phyloP scores from a whole-genome alignment of 2,329 filamentous ascomycete genomes.

The Leptoxyphium fumago region DNA sequence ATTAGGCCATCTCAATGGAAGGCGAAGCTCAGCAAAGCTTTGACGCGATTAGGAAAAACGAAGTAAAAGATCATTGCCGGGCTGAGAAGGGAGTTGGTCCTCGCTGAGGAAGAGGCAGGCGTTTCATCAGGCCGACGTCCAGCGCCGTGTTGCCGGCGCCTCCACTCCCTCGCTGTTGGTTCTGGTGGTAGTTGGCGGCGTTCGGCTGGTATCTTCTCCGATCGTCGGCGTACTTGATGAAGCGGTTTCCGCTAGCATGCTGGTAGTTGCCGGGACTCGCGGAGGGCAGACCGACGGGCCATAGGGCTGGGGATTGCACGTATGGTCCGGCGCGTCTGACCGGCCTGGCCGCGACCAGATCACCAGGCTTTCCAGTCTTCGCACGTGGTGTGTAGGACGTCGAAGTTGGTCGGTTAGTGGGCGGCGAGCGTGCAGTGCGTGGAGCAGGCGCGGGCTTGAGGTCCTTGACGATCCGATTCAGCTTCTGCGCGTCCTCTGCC shows the following conservation, averaged over 20 bases:
- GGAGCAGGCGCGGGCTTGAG: constrained; percentile 7
- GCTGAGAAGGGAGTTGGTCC: too few species aligned
- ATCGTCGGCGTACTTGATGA: constrained; percentile 4
- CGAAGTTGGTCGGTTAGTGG: neutral
- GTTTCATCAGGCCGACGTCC: constrained; percentile 4
- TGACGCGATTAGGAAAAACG: too few species aligned
- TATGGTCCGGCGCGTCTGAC: neutral
- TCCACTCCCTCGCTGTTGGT: neutral
- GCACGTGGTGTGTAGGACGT: neutral
- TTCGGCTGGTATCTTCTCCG: constrained; percentile 2
- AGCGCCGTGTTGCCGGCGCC: constrained; percentile 4
- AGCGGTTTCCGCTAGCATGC: neutral
- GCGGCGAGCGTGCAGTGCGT: neutral
- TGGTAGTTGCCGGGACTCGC: neutral
- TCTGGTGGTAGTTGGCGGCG: neutral
- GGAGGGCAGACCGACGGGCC: constrained; percentile 1
- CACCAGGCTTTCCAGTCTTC: neutral
- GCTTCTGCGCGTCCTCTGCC: constrained; percentile 54
- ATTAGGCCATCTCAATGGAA: too few species aligned
- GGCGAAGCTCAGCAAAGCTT: too few species aligned
- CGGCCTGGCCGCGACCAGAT: constrained; percentile 1
- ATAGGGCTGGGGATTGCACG: neutral
- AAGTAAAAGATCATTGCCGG: too few species aligned
- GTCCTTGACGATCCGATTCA: constrained; percentile 56
- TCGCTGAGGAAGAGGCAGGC: neutral